Conservation (phyloP, 2,329 filamentous ascomycete genomes). For the Malbranchea cinnamomea region DNA sequence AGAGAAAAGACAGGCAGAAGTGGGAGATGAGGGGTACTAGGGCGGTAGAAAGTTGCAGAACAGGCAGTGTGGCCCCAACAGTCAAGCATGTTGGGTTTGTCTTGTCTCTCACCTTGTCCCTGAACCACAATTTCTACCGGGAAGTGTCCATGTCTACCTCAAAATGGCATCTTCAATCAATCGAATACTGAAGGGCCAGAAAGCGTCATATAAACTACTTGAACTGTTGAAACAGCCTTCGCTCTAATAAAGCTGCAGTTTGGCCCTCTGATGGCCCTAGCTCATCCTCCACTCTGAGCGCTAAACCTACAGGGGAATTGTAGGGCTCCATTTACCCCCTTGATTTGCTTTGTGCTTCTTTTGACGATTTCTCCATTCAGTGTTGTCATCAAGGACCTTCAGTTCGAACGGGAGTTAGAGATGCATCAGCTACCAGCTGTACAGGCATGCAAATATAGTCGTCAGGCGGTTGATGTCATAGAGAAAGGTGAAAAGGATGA, state of each 20-base stretch:
- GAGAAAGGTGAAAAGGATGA: slow-evolving; percentile 7
- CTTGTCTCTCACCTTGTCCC: too few relatives aligned
- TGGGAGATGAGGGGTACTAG: too few relatives aligned
- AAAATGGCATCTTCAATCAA: slow-evolving; percentile 7
- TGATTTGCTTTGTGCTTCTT: neutral
- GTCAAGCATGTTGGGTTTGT: too few relatives aligned
- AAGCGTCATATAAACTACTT: slow-evolving; percentile 8
- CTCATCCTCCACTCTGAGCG: neutral
- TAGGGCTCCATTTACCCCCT: neutral
- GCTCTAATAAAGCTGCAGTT: slow-evolving; percentile 7
- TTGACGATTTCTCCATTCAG: slow-evolving; percentile 2
- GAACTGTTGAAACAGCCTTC: slow-evolving; percentile 7
- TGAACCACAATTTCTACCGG: too few relatives aligned
- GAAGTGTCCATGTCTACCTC: too few relatives aligned
- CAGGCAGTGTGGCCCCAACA: too few relatives aligned
- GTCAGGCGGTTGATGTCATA: slow-evolving; percentile 7
- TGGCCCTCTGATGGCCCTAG: too few relatives aligned
- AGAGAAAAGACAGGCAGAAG: too few relatives aligned
- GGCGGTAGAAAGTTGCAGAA: too few relatives aligned
- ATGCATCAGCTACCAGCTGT: slow-evolving; percentile 8
- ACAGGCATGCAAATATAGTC: slow-evolving; percentile 7
- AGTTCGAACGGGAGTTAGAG: slow-evolving; percentile 6
- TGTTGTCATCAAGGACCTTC: slow-evolving; percentile 7
- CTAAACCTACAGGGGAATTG: neutral
- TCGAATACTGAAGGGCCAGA: slow-evolving; percentile 7